Evolutionary conservation across 805 yeast genomes (phyloP).

Genomic region (Ogataea paraovalis): DNA sequence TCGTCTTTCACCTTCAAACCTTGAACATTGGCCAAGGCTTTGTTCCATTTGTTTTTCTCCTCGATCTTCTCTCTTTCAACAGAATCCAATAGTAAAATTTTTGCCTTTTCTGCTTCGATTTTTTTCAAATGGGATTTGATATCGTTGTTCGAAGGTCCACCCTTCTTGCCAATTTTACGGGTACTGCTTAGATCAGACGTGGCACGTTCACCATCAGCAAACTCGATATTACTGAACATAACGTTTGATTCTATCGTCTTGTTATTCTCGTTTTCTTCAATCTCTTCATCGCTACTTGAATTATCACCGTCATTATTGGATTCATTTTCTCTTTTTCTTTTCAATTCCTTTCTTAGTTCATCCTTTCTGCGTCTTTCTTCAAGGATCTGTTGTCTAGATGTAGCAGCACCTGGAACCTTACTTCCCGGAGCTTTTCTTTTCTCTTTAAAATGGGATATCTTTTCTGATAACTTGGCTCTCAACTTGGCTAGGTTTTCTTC

Average conservation of each 20-base stretch:
- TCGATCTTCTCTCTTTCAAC: slow-evolving; percentile 57
- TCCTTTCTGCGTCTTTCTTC: slow-evolving; percentile 56
- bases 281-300: slow-evolving; percentile 37
- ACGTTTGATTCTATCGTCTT: slow-evolving; percentile 37
- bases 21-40: slow-evolving; percentile 79
- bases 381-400: slow-evolving; percentile 75
- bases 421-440: slow-evolving; percentile 92
- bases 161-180: slow-evolving; percentile 57
- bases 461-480: slow-evolving; percentile 73
- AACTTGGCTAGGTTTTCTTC: slow-evolving; percentile 60
- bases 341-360: slow-evolving; percentile 30
- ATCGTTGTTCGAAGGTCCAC: slow-evolving; percentile 86
- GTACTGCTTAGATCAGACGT: slow-evolving; percentile 65
- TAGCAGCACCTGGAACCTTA: slow-evolving; percentile 73
- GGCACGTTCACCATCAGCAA: slow-evolving; percentile 75
- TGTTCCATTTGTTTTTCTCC: slow-evolving; percentile 81
- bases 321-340: slow-evolving; percentile 30
- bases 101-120: slow-evolving; percentile 69
- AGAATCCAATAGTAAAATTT: slow-evolving; percentile 51
- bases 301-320: slow-evolving; percentile 33
- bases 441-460: slow-evolving; percentile 64
- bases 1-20: slow-evolving; percentile 88
- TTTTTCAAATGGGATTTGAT: slow-evolving; percentile 74
- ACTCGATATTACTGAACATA: slow-evolving; percentile 76
- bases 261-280: slow-evolving; percentile 29